Conservation (phyloP, 2,329 filamentous ascomycete genomes). For the Verticillium klebahnii region DNA sequence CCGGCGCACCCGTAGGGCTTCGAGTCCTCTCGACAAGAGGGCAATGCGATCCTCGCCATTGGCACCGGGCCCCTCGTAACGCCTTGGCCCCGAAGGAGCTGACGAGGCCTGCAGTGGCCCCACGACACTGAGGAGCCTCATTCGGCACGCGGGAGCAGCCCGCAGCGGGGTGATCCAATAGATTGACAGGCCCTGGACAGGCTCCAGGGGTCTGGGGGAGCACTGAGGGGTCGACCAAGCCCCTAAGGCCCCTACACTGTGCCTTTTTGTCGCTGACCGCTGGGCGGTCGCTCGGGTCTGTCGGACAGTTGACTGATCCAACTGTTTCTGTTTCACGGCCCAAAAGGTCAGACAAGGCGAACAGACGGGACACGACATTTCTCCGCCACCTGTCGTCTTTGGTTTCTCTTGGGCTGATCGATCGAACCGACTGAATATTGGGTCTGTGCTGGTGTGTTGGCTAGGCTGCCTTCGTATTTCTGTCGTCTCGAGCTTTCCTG, state of each 20-base stretch:
- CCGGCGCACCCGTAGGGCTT: too few relatives aligned
- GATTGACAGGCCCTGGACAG: neutral
- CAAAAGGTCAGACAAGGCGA: neutral
- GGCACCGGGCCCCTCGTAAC: neutral
- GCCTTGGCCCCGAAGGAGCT: neutral
- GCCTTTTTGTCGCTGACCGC: neutral
- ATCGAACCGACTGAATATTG: neutral
- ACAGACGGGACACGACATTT: neutral
- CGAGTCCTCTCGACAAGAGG: neutral
- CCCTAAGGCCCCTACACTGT: neutral
- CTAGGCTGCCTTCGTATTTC: neutral
- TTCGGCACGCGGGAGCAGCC: neutral
- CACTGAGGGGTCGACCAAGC: too few relatives aligned
- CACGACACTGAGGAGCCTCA: neutral
- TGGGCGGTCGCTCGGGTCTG: neutral
- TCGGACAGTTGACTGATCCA: neutral
- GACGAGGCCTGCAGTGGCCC: conserved; percentile 1
- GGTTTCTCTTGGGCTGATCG: neutral
- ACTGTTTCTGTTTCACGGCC: neutral
- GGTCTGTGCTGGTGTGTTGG: neutral
- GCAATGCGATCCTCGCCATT: neutral
- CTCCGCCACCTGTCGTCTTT: neutral
- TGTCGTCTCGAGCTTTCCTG: neutral
- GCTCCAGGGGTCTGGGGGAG: neutral
- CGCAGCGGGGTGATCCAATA: neutral